Percentiles rank a stretch among this genome's conserved stretches.
phyloP scores from a whole-genome alignment of 176 grass and related monocot species.

The Avena eriantha region DNA sequence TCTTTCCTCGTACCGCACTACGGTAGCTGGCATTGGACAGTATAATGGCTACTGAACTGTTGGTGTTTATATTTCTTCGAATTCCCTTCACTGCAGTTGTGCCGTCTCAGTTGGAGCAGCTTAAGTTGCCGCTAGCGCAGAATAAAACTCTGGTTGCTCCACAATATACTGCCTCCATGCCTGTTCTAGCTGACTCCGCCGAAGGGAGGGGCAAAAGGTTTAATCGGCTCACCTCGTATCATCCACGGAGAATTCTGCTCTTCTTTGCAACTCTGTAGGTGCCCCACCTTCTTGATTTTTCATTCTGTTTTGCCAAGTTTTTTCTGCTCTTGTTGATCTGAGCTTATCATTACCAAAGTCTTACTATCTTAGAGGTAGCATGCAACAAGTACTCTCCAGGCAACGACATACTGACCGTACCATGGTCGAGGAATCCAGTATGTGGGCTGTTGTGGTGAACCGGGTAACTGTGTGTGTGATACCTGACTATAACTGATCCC shows the following conservation, averaged over 20 bases:
- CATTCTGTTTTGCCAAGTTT: background rate
- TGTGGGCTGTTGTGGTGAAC: background rate
- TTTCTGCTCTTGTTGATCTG: background rate
- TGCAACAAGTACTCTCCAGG: background rate
- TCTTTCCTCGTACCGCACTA: background rate
- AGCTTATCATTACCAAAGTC: background rate
- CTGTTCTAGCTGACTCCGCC: slow-evolving; percentile 57
- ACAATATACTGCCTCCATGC: slow-evolving; percentile 47
- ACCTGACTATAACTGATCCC: too few relatives aligned
- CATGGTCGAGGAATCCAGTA: background rate
- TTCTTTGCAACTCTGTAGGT: slow-evolving; percentile 94
- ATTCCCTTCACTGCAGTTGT: slow-evolving; percentile 54
- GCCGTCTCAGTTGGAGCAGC: slow-evolving; percentile 78
- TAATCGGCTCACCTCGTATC: slow-evolving; percentile 54
- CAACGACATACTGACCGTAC: background rate
- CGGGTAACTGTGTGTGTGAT: background rate
- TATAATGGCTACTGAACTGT: background rate
- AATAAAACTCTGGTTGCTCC: slow-evolving; percentile 56
- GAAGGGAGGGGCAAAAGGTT: slow-evolving; percentile 82
- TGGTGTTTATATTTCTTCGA: slow-evolving; percentile 22
- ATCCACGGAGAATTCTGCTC: slow-evolving; percentile 84
- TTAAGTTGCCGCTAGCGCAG: slow-evolving; percentile 62
- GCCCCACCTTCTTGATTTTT: background rate
- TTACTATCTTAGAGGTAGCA: background rate
- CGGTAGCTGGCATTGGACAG: background rate